Base-by-base conservation (phyloP, 2,329 filamentous ascomycete species). In the Albifimbria verrucaria region DNA sequence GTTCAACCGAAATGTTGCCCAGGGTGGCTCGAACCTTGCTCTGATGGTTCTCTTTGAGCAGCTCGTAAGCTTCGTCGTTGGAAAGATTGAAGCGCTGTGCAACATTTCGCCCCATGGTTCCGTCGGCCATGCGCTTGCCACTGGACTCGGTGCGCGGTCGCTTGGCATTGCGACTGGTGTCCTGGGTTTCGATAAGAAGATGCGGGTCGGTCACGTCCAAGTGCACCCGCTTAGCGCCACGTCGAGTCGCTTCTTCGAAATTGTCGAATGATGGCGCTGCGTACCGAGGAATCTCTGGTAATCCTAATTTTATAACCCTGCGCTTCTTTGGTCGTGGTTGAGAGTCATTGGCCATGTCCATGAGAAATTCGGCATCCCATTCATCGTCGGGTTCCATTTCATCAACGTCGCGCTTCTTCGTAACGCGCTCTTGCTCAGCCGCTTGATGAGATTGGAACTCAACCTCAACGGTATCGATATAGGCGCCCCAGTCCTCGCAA, bases 41-140 rank as follows among this genome's bases (percentile, higher is more conserved):
- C 73, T 96, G 91, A 65, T 96, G 92, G 65, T 97, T 97, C 70
- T 96, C 92, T 72, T 97, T 97, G 44, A 99, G 82, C 55, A 92
- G 85, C 65, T 97, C 92, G 68, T 99, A 99, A 2, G 92, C 92
- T 54, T 94, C 89, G 65, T 99, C 94, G 58, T 97, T 97, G 25
- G 92, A 96, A 54, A 95, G 89, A 67, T 97, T 97, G 78, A 96
- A 99, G 42, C 93, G 87, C 60, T 88, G 83, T 36, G 83, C 83
- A 32, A 96, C 80, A 52, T 90, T 86, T 51, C 87, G 88, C 3
- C 86, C 85, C 42, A 91, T 74, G 49, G 85, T 87, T 17, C 86
- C 84, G 52, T 83, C 87, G 7, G 82, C 84, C 76, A 85, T 86
- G 57, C 81, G 86, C 70, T 82, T 87, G 58, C 82, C 79, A 57